These are phyloP conservation scores for Teunomyces atbi DNA, from an alignment of 805 yeast genomes.

Conservation along the genomic window DNA sequence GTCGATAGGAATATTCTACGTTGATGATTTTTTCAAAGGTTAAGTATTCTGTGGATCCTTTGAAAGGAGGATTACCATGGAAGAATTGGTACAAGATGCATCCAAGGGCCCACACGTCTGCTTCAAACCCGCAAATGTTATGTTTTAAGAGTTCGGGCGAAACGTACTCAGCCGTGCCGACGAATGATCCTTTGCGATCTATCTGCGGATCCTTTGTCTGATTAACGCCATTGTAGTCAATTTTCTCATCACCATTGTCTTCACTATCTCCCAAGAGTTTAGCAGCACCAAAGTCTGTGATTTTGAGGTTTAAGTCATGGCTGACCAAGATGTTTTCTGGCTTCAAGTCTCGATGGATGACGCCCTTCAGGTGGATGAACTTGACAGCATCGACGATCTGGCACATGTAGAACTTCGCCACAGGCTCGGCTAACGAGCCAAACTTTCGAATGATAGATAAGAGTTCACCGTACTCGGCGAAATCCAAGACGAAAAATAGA, in stretches of 20 bases:
- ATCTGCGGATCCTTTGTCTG: conserved; percentile 25
- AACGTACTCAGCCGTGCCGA: conserved; percentile 96
- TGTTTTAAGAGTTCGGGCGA: conserved; percentile 83
- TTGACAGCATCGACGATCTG: conserved; percentile 89
- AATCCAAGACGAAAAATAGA: conserved; percentile 87
- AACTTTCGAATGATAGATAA: conserved; percentile 71
- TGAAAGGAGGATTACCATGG: conserved; percentile 85
- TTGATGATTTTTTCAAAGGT: conserved; percentile 87
- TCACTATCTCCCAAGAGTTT: conserved; percentile 50
- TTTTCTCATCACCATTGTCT: conserved; percentile 30
- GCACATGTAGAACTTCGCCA: conserved; percentile 75
- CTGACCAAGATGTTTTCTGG: conserved; percentile 91
- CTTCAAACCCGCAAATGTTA: conserved; percentile 77
- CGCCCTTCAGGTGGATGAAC: conserved; percentile 85
- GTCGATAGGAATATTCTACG: conserved; percentile 58
- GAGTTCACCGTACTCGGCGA: conserved; percentile 94
- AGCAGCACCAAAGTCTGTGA: conserved; percentile 99
- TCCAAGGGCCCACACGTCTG: conserved; percentile 94
- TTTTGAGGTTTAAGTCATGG: conserved; percentile 80
- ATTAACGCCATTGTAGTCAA: conserved; percentile 29
- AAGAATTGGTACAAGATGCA: conserved; percentile 83
- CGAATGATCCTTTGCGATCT: conserved; percentile 64
- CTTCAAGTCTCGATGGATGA: conserved; percentile 90
- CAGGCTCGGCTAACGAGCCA: conserved; percentile 73
- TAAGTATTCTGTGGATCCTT: conserved; percentile 78